Evolutionary conservation across 2,329 filamentous ascomycete species (phyloP), one percentile per base, ranked within the genome.

Genomic region (Penicillium sp.): DNA sequence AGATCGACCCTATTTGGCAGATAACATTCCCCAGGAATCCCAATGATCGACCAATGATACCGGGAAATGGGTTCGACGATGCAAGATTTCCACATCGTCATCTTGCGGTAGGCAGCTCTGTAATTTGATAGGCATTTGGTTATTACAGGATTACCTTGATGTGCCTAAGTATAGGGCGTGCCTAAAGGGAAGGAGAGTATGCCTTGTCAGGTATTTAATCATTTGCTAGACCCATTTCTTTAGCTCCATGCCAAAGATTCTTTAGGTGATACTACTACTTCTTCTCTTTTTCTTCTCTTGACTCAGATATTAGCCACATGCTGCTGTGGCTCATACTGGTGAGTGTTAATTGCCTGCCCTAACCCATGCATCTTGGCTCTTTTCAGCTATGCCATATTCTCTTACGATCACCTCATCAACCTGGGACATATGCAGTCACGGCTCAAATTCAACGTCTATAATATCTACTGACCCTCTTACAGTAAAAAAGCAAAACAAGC

Each of bases 1-100:
- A 54, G 55, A 59, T 60, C 57, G 46, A 39, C 54, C 53, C 57
- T 37, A 49, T 54, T 56, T 58, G 50, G 53, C 44, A 50, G 58
- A 59, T 61, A 53, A 37, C 54, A 60, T 61, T 60, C 58, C 58
- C 57, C 58, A 55, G 58, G 43, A 54, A 57, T 51, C 41, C 42
- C 28, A 46, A 36, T 50, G 53, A 60, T 60, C 58, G 53, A 31
- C 58, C 58, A 60, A 61, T 60, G 28, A 52, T 22, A 53, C 47
- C 29, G 22, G 39, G 27, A 36, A 46, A 49, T 34, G 40, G 54
- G 54, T 50, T 56, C 46, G 55, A 46, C 42, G 29, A 51, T 41
- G 39, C 49, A 46, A 46, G 50, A 55, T 60, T 61, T 60, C 55
- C 58, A 54, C 44, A 55, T 60, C 54, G 56, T 60, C 58, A 60